A percentile compares a stretch with the other conserved stretches of the same genome.
phyloP scores from a whole-genome alignment of 495 filamentous ascomycete genomes.

The Geopyxis carbonaria region DNA sequence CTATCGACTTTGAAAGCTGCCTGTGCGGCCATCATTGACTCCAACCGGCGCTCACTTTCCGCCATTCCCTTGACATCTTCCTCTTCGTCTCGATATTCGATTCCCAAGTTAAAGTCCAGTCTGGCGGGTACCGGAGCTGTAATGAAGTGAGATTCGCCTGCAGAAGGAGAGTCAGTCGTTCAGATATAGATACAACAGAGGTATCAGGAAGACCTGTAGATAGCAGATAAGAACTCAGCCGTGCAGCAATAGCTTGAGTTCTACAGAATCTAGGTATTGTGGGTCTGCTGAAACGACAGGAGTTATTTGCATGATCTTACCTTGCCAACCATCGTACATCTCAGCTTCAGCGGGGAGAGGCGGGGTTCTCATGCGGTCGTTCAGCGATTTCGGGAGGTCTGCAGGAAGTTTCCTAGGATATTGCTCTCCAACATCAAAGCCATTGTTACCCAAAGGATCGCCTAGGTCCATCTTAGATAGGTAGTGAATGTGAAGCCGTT shows the following conservation, averaged over 20 bases:
- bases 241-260: too few relatives aligned
- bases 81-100: slow-evolving; percentile 54
- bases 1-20: slow-evolving; percentile 63
- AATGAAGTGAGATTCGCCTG: slow-evolving; percentile 89
- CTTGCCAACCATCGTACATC: slow-evolving; percentile 98
- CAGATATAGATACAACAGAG: too few relatives aligned
- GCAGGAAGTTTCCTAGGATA: slow-evolving; percentile 45
- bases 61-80: slow-evolving; percentile 48
- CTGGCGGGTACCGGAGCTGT: slow-evolving; percentile 65
- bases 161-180: slow-evolving; percentile 4
- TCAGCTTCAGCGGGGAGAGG: slow-evolving; percentile 54
- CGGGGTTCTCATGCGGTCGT: slow-evolving; percentile 52
- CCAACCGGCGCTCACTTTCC: slow-evolving; percentile 71
- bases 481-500: neutral
- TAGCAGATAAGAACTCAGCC: too few relatives aligned
- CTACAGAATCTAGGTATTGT: too few relatives aligned
- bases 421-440: slow-evolving; percentile 25
- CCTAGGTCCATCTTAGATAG: slow-evolving; percentile 38
- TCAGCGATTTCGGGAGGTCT: slow-evolving; percentile 78
- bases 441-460: slow-evolving; percentile 17
- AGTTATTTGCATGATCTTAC: slow-evolving; percentile 40
- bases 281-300: neutral
- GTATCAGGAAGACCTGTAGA: too few relatives aligned
- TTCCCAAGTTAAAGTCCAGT: slow-evolving; percentile 56
- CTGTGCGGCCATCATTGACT: slow-evolving; percentile 93